Evolutionary conservation across 1,139 yeast species (phyloP).

Genomic region (Chernovozyma aurita): DNA sequence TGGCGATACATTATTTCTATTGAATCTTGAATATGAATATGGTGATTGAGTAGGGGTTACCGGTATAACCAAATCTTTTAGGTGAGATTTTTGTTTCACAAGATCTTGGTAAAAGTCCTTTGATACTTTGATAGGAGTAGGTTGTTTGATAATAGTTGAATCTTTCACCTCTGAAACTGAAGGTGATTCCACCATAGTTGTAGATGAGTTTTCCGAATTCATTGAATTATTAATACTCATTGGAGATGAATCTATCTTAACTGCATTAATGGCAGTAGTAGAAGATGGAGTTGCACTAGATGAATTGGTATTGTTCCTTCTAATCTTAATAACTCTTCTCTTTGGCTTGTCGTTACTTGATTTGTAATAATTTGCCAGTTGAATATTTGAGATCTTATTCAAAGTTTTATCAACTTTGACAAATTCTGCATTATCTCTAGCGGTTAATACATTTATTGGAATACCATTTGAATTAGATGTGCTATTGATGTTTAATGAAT

Average conservation of each 20-base stretch:
- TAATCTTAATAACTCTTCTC: constrained; percentile 44
- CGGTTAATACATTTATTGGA: constrained; percentile 32
- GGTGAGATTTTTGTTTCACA: constrained; percentile 7
- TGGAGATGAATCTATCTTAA: background rate
- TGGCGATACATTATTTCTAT: constrained; percentile 12
- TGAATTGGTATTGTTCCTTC: constrained; percentile 15
- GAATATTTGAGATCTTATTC: constrained; percentile 45
- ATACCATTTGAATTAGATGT: constrained; percentile 26
- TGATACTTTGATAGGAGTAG: constrained; percentile 21
- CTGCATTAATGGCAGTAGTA: background rate
- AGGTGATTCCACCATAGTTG: background rate
- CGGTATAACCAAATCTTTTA: constrained; percentile 4
- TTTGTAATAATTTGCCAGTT: constrained; percentile 36
- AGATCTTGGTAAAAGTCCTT: constrained; percentile 14
- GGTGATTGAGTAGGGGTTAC: constrained; percentile 4
- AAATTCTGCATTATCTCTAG: constrained; percentile 22
- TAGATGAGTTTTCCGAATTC: background rate
- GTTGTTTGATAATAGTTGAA: constrained; percentile 19
- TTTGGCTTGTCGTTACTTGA: constrained; percentile 36
- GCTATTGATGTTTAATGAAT: constrained; percentile 28
- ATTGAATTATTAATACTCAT: background rate
- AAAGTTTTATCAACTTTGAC: constrained; percentile 34
- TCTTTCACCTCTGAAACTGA: background rate
- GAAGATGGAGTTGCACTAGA: constrained; percentile 2
- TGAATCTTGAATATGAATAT: constrained; percentile 2